Base-by-base conservation (phyloP, 1,139 yeast species). In the Geotrichum reessii region DNA sequence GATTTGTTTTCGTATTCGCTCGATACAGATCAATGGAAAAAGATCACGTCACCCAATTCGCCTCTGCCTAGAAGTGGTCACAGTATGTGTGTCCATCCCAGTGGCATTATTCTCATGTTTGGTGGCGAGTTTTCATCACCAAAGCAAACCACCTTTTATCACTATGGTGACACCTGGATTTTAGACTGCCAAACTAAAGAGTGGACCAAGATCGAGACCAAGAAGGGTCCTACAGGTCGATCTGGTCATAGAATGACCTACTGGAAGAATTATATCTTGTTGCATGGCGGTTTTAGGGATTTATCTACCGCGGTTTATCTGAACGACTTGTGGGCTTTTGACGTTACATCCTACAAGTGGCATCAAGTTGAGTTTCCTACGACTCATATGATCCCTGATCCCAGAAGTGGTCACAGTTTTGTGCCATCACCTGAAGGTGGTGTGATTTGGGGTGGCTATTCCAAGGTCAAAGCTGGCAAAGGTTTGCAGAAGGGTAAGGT, bases 71-170 rank as follows among this genome's bases (percentile, higher is more conserved):
- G 99, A 64, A 88, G 96, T 0, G 91, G 97, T 0, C 97, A 95
- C 67, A 88, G 96, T 2, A 87, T 91, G 91, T 86, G 93, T 64
- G 86, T 90, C 0, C 98, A 93, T 71, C 96, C 97, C 1, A 84
- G 92, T 1, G 98, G 98, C 8, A 75, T 91, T 0, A 80, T 89
- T 27, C 74, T 93, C 62, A 74, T 93, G 78, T 93, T 90, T 75
- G 99, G 98, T 56, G 99, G 99, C 65, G 99, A 93, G 73, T 93
- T 93, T 67, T 89, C 97, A 1, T 88, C 96, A 7, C 98, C 98
- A 1, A 93, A 92, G 69, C 99, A 93, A 72, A 85, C 91, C 55
- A 90, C 97, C 0, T 93, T 93, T 72, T 95, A 93, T 72, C 99
- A 93, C 73, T 93, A 90, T 71, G 95, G 97, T 21, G 99, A 93